Conservation (phyloP, 495 filamentous ascomycete species). For the Trichoderma asperelloides region DNA sequence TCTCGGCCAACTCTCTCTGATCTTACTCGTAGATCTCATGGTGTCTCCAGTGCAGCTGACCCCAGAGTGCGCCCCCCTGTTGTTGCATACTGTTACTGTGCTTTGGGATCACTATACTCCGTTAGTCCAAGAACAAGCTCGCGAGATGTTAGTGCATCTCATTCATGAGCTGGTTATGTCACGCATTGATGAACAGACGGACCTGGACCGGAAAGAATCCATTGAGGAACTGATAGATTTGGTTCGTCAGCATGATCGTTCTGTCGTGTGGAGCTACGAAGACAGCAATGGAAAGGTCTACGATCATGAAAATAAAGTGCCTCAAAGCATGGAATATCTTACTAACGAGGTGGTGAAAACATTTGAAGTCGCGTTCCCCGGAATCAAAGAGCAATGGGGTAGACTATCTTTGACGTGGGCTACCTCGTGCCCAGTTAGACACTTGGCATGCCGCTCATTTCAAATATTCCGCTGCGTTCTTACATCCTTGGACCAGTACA, state of each 20-base stretch:
- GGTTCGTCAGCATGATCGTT: slow-evolving; percentile 74
- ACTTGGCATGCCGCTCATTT: slow-evolving; percentile 92
- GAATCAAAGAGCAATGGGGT: slow-evolving; percentile 82
- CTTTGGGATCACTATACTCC: slow-evolving; percentile 95
- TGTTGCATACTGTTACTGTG: slow-evolving; percentile 86
- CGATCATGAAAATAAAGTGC: slow-evolving; percentile 69
- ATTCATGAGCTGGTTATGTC: slow-evolving; percentile 96
- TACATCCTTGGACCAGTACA: slow-evolving; percentile 77
- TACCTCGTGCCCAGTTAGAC: slow-evolving; percentile 90
- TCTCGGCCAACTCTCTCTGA: slow-evolving; percentile 83
- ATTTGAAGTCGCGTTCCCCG: slow-evolving; percentile 77
- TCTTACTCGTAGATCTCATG: slow-evolving; percentile 92
- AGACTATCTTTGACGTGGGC: slow-evolving; percentile 88
- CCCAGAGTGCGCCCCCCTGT: slow-evolving; percentile 66
- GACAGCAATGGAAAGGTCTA: slow-evolving; percentile 75
- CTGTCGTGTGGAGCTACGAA: slow-evolving; percentile 88
- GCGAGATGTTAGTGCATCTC: slow-evolving; percentile 95
- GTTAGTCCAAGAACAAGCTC: slow-evolving; percentile 92
- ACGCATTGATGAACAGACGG: slow-evolving; percentile 66
- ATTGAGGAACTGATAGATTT: slow-evolving; percentile 88
- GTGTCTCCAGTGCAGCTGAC: slow-evolving; percentile 78
- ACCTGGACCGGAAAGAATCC: slow-evolving; percentile 53
- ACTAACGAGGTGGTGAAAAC: slow-evolving; percentile 72
- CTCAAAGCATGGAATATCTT: slow-evolving; percentile 74
- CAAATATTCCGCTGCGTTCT: slow-evolving; percentile 94